A percentile compares a stretch with the other conserved stretches of the same genome.
phyloP scores from a whole-genome alignment of 2,329 filamentous ascomycete species.

The Macrophomina tecta region DNA sequence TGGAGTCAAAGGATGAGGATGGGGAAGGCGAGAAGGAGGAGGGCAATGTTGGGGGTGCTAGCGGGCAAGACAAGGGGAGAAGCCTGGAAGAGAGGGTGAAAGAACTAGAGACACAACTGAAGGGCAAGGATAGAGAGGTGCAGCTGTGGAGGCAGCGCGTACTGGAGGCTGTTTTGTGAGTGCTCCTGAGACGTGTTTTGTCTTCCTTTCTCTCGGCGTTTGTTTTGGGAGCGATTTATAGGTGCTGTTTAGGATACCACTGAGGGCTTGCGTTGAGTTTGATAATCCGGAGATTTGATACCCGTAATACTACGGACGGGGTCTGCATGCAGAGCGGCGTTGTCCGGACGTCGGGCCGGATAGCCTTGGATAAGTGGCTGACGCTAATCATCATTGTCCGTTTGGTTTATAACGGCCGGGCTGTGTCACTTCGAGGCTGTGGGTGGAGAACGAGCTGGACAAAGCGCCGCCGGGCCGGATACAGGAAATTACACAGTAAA shows the following conservation, averaged over 20 bases:
- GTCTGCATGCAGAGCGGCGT: neutral
- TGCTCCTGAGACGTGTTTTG: neutral
- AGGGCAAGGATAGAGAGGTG: constrained; percentile 41
- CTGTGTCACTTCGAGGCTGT: neutral
- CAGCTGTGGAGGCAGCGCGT: constrained; percentile 46
- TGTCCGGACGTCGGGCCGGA: neutral
- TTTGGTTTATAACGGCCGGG: neutral
- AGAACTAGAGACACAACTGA: constrained; percentile 40
- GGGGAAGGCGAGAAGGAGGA: constrained; percentile 19
- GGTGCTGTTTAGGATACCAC: constrained; percentile 20
- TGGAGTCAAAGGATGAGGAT: constrained; percentile 29
- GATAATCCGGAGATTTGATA: neutral
- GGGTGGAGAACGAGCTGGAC: neutral
- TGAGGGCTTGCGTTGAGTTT: neutral
- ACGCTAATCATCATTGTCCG: neutral
- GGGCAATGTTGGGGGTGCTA: neutral
- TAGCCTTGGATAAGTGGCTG: neutral
- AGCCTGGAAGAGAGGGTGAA: constrained; percentile 22
- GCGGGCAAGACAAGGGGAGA: constrained; percentile 3
- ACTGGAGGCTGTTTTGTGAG: constrained; percentile 46
- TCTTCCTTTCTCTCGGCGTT: neutral
- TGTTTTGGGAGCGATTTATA: neutral
- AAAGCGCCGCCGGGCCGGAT: neutral
- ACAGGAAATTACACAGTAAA: neutral
- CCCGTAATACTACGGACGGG: neutral